A percentile compares a stretch with the other conserved stretches of the same genome.
Evolutionary conservation across 768 basidiomycete genomes (phyloP).

Genomic region (Suillus hirtellus): DNA sequence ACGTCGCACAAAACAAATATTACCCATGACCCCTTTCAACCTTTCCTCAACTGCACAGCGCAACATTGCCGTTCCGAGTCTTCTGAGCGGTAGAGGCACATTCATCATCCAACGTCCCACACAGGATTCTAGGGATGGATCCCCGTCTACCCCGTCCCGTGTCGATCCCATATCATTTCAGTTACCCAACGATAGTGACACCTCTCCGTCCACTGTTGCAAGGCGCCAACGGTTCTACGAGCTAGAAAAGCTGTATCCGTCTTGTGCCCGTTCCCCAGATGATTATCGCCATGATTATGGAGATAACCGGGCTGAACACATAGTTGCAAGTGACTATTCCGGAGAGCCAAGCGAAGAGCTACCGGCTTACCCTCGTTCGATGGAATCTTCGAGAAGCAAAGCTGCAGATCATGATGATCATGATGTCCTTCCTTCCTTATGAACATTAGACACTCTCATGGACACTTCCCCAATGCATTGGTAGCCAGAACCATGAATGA

Average conservation of each 20-base stretch:
- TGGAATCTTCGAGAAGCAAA: neutral
- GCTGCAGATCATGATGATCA: neutral
- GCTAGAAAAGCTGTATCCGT: neutral
- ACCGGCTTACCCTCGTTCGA: neutral
- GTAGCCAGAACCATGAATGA: neutral
- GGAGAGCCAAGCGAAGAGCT: neutral
- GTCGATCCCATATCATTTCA: neutral
- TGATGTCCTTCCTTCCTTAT: neutral
- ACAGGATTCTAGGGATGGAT: neutral
- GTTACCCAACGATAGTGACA: neutral
- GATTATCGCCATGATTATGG: neutral
- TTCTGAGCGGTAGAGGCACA: neutral
- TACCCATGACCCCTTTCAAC: neutral
- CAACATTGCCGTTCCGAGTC: neutral
- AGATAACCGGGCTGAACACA: neutral
- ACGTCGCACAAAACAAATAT: neutral
- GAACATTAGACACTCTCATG: neutral
- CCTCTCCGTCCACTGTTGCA: neutral
- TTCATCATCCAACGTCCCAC: neutral
- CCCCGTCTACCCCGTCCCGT: neutral
- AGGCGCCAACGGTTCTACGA: neutral
- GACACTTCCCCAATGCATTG: neutral
- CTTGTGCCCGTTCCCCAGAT: neutral
- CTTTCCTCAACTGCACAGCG: neutral
- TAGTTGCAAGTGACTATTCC: neutral